Percentiles rank a stretch among this genome's conserved stretches.
These are phyloP conservation scores for Malus hybrid DNA, from an alignment of 331 rosid species.

Conservation along the genomic window DNA sequence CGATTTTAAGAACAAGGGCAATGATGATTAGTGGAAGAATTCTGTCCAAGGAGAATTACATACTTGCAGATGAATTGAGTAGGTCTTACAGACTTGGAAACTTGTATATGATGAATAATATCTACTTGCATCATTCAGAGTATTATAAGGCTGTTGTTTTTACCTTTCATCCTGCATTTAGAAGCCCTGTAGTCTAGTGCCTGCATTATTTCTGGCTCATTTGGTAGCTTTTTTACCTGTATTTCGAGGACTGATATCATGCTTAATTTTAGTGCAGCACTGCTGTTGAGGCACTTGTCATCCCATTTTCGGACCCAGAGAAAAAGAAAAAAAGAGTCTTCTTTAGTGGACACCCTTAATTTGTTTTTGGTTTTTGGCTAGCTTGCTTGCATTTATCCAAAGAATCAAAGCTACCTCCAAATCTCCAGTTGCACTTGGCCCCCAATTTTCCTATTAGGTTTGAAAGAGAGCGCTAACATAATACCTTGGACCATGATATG, in stretches of 20 bases:
- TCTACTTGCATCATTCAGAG: background rate
- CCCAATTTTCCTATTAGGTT: background rate
- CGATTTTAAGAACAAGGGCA: slow-evolving; percentile 71
- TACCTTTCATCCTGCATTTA: background rate
- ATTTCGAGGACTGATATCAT: background rate
- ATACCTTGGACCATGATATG: background rate
- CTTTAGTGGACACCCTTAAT: background rate
- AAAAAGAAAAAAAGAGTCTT: background rate
- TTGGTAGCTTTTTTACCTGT: background rate
- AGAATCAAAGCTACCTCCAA: background rate
- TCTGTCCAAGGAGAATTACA: slow-evolving; percentile 50
- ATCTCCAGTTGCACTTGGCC: background rate
- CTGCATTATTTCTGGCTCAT: background rate
- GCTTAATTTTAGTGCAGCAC: background rate
- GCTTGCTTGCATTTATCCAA: background rate
- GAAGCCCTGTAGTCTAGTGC: background rate
- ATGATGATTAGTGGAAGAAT: slow-evolving; percentile 83
- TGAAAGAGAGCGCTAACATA: background rate
- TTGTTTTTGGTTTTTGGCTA: background rate
- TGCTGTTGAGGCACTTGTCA: background rate
- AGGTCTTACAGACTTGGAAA: slow-evolving; percentile 20
- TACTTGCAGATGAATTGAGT: slow-evolving; percentile 61
- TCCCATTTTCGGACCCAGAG: background rate
- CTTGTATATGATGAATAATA: background rate
- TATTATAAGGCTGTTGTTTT: no score